Base-by-base conservation (phyloP, 2,329 filamentous ascomycete species). In the Claviceps maximensis region DNA sequence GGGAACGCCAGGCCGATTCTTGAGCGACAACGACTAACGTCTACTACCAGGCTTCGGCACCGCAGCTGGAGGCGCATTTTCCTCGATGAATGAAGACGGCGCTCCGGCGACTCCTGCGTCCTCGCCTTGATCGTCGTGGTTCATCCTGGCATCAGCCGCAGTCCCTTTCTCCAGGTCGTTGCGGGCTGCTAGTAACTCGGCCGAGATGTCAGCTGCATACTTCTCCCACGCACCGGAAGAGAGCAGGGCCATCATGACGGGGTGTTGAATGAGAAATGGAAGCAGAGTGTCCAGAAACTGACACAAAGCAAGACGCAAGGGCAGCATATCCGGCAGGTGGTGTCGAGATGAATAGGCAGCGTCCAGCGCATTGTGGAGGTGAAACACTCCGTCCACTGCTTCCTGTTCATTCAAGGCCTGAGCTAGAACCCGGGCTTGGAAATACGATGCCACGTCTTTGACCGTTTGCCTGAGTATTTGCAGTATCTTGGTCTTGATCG, bases 271-370 rank as follows among this genome's bases (percentile, higher is more conserved):
- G 10, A 68, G 52, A 12, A 57, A 49, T 2, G 60, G 58, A 7
- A 61, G 49, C 12, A 59, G 46, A 8, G 52, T 54, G 45, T 68
- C 65, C 21, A 68, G 44, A 5, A 68, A 51, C 4, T 59, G 57
- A n/a, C 61, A 65, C 57, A 69, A 54, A 1, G 62, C 65, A 44
- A 68, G 53, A 33, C 64, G 58, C 55, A 69, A 61, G 2, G 64
- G 65, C 54, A 58, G 53, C 59, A 67, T 63, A n/a, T 64, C 52
- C n/a, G 56, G 53, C 17, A 55, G 57, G 27, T 57, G 48, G 5
- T 12, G 31, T 33, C 55, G 51, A 21, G 62, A 54, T 9, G 55
- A 51, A 53, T 66, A 59, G 15, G 67, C 56, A 4, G 66, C 58
- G 4, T 64, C 62, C 31, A 69, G 47, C 0, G 66, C 63, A 46